Conservation (phyloP, 2,329 filamentous ascomycete genomes). For the Alternaria sp. region DNA sequence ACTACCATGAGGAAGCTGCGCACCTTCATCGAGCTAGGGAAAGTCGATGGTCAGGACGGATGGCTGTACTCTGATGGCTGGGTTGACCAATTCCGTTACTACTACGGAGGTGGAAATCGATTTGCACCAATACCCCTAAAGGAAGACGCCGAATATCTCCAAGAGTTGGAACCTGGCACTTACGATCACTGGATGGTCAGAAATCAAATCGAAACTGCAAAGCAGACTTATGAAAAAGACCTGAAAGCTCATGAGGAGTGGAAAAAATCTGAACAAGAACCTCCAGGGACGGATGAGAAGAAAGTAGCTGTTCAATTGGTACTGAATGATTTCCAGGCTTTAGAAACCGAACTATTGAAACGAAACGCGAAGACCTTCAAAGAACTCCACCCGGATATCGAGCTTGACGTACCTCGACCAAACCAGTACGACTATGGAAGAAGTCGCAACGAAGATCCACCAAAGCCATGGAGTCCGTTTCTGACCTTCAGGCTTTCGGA, state of each 20-base stretch:
- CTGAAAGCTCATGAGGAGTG: slow-evolving; percentile 41
- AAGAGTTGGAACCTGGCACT: slow-evolving; percentile 60
- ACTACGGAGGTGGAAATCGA: not conserved
- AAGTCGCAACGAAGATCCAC: slow-evolving; percentile 11
- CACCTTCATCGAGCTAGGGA: slow-evolving; percentile 19
- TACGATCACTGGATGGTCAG: slow-evolving; percentile 68
- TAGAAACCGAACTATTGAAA: slow-evolving; percentile 64
- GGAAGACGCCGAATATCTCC: slow-evolving; percentile 62
- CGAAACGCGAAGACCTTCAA: slow-evolving; percentile 73
- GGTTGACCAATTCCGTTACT: not conserved
- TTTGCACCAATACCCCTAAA: slow-evolving; percentile 34
- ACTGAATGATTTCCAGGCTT: slow-evolving; percentile 61
- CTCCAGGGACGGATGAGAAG: slow-evolving; percentile 61
- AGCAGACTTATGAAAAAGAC: slow-evolving; percentile 48
- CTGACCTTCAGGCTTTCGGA: slow-evolving; percentile 58
- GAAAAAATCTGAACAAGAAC: slow-evolving; percentile 26
- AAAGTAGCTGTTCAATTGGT: slow-evolving; percentile 62
- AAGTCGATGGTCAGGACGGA: slow-evolving; percentile 8
- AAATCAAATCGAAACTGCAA: slow-evolving; percentile 52
- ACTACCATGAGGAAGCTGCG: slow-evolving; percentile 55
- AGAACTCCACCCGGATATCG: slow-evolving; percentile 65
- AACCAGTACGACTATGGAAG: not conserved
- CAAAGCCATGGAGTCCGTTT: slow-evolving; percentile 23
- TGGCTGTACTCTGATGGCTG: slow-evolving; percentile 2
- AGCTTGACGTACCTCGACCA: slow-evolving; percentile 1